Percentiles rank a stretch among this genome's conserved stretches.
phyloP scores from a whole-genome alignment of 164 flowering plant species.

The Pachysandra terminalis region DNA sequence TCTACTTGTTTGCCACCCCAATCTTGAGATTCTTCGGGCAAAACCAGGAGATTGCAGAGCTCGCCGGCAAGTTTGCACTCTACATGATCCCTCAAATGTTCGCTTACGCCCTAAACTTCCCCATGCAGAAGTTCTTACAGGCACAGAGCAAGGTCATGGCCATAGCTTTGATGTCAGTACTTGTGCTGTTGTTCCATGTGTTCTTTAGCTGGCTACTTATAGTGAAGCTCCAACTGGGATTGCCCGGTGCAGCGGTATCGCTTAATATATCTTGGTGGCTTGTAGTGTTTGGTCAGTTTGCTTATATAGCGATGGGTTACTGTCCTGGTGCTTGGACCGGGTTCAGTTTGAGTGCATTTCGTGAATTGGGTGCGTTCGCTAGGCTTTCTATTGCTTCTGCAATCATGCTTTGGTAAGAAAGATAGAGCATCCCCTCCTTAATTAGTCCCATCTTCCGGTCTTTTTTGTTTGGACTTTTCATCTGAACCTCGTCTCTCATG shows the following conservation, averaged over 20 bases:
- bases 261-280: conserved; percentile 59
- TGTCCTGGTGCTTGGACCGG: conserved; percentile 54
- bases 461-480: background rate
- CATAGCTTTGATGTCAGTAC: conserved; percentile 39
- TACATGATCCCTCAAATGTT: conserved; percentile 43
- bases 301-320: conserved; percentile 34
- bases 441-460: no score
- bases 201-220: conserved; percentile 47
- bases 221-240: conserved; percentile 32
- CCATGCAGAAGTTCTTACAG: conserved; percentile 45
- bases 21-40: conserved; percentile 34
- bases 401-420: conserved; percentile 58
- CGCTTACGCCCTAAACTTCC: conserved; percentile 33
- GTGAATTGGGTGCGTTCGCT: conserved; percentile 47
- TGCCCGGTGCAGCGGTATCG: conserved; percentile 42
- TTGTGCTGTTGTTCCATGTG: conserved; percentile 32
- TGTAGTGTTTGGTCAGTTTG: conserved; percentile 34
- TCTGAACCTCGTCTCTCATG: background rate
- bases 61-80: conserved; percentile 31
- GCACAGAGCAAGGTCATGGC: conserved; percentile 42
- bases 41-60: conserved; percentile 28
- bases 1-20: conserved; percentile 30
- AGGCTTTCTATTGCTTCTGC: conserved; percentile 61
- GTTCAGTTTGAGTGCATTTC: conserved; percentile 48
- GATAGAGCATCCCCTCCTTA: background rate